Evolutionary conservation across 371 early-diverging fungal species (phyloP), one percentile per base, ranked within the genome.

Genomic region (Apophysomyces variabilis): DNA sequence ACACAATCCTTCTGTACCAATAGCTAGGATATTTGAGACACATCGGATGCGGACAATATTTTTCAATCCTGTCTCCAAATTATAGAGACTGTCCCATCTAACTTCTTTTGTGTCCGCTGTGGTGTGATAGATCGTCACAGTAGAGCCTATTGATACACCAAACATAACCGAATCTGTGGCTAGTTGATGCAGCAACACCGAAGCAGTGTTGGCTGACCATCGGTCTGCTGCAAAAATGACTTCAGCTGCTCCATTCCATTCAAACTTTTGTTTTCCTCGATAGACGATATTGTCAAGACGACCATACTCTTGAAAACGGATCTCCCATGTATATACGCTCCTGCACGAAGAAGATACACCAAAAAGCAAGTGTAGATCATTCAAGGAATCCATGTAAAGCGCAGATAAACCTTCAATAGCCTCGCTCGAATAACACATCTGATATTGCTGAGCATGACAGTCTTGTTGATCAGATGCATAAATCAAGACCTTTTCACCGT

Each of bases 341-440:
- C 61, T 69, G 5, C 26, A 7, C 1, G 57, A 38, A 3, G 58
- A 54, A 1, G 76, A 76, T 0, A 80, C 61, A 56, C 76, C 77
- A 21, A 79, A 62, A 1, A 79, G 37, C 9, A 75, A 16, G 38
- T 67, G 60, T 12, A 61, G 59, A 11, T 61, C 60, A n/a, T 69
- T 63, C 39, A 72, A 36, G 35, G 65, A 71, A 41, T 70, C 77
- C 5, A 77, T 71, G 57, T 79, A 74, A 38, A 85, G 61, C 16
- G 70, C 70, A 0, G 75, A 70, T 21, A 84, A 35, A 1, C 62
- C 61, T 38, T 18, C 36, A 12, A 21, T 45, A 7, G 44, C 12
- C 50, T 75, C 75, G 54, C 68, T 72, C 0, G 37, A 41, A 5
- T 66, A 61, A 38, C 75, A 71, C 43, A 65, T 37, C 2, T 60